A percentile compares a stretch with the other conserved stretches of the same genome.
Conservation (phyloP, 225 moss, liverwort and hornwort genomes). For the Ulota crispa region DNA sequence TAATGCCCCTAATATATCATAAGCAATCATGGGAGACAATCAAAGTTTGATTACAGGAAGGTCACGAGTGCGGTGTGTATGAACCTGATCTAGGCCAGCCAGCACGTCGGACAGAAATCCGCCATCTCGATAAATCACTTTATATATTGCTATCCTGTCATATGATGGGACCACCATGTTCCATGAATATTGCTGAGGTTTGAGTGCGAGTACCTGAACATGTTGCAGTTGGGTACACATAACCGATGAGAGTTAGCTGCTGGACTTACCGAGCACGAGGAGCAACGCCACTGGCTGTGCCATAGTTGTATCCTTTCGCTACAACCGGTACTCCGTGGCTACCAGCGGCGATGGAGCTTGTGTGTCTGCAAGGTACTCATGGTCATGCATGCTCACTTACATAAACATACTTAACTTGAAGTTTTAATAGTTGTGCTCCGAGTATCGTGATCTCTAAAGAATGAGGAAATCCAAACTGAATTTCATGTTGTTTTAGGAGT, state of each 20-base stretch:
- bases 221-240: background rate
- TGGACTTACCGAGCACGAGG: conserved; percentile 78
- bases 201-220: conserved; percentile 1
- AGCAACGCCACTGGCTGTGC: conserved; percentile 93
- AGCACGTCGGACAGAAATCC: conserved; percentile 92
- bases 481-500: background rate
- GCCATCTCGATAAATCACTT: conserved; percentile 92
- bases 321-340: conserved; percentile 76
- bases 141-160: conserved; percentile 83
- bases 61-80: background rate
- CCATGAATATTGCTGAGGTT: background rate
- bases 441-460: background rate
- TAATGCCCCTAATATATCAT: background rate
- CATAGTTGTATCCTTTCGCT: conserved; percentile 77
- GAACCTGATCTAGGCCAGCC: conserved; percentile 92
- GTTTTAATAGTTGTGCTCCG: background rate
- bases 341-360: conserved; percentile 88
- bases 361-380: conserved; percentile 63
- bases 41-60: background rate
- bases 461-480: background rate
- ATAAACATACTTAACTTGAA: conserved; percentile 3
- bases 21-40: background rate
- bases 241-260: background rate
- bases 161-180: conserved; percentile 8
- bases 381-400: background rate